Evolutionary conservation across 2,329 filamentous ascomycete species (phyloP), one percentile per base, ranked within the genome.

Genomic region (Trichoderma polysporum): DNA sequence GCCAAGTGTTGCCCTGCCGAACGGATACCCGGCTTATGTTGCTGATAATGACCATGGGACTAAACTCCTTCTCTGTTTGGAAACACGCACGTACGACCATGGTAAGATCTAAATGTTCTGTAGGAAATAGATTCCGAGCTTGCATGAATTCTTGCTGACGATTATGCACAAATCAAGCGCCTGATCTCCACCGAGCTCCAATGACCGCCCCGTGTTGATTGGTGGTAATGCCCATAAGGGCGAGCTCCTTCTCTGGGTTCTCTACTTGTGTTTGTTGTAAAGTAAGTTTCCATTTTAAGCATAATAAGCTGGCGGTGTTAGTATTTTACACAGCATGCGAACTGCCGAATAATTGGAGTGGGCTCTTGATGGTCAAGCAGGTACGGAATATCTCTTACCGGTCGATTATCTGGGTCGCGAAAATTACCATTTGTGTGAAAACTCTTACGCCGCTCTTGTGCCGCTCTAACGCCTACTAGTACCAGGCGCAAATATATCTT

Each of bases 41-140:
- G 57, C 57, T 49, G 57, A 49, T 60, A 29, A 2, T 4, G 3
- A 22, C 8, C 53, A 41, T 19, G 35, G 35, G n/a, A 27, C 22
- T 49, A 49, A 33, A n/a, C 33, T 49, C 41, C 39, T 60, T 25
- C 41, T 49, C n/a, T 60, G n/a, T 60, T 49, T 57, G 53, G 53
- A 37, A 57, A n/a, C 9, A 3, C 1, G 53, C 33, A 57, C 53
- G 39, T 60, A 60, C 47, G 29, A 25, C 29, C n/a, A 4, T 47
- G 29, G 33, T 29, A 17, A 17, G 29, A 49, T 17, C 39, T 49
- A 29, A 10, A 17, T 22, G 31, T 25, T 15, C 10, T 17, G 10
- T 25, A 29, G n/a, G n/a, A n/a, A n/a, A n/a, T 35, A n/a, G 13
- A n/a, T 4, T 15, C 12, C 5, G n/a, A n/a, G 15, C n/a, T 39